A percentile compares a stretch with the other conserved stretches of the same genome.
These are phyloP conservation scores for Anthostomella pinea DNA, from an alignment of 2,329 filamentous ascomycete species.

Conservation along the genomic window DNA sequence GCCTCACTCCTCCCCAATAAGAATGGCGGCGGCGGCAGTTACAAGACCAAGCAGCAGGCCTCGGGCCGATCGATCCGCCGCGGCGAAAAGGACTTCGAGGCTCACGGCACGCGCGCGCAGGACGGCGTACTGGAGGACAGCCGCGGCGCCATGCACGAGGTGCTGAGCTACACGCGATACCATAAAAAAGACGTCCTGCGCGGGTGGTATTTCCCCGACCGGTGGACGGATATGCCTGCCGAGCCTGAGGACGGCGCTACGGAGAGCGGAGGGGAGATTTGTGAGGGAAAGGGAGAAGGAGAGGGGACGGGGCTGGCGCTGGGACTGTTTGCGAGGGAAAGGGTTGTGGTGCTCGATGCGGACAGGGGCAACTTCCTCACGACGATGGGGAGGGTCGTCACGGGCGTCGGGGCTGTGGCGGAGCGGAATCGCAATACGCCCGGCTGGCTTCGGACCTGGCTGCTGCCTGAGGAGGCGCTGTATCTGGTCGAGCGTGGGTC, in stretches of 20 bases:
- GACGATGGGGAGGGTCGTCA: slow-evolving; percentile 67
- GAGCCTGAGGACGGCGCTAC: slow-evolving; percentile 12
- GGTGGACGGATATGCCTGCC: slow-evolving; percentile 38
- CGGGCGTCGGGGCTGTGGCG: too few species aligned
- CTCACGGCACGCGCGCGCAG: slow-evolving; percentile 82
- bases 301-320: slow-evolving; percentile 25
- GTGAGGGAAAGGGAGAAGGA: slow-evolving; percentile 16
- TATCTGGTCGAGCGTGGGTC: slow-evolving; percentile 86
- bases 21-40: slow-evolving; percentile 4
- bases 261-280: slow-evolving; percentile 16
- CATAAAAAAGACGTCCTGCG: slow-evolving; percentile 62
- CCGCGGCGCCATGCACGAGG: slow-evolving; percentile 83
- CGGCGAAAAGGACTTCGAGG: slow-evolving; percentile 96
- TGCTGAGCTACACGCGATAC: slow-evolving; percentile 76
- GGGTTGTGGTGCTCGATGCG: slow-evolving; percentile 64
- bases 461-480: slow-evolving; percentile 87
- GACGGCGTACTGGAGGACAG: slow-evolving; percentile 75
- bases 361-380: slow-evolving; percentile 71
- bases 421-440: too few species aligned
- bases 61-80: slow-evolving; percentile 72
- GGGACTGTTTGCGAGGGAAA: slow-evolving; percentile 37
- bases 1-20: slow-evolving; percentile 50
- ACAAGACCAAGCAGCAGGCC: slow-evolving; percentile 16
- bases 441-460: slow-evolving; percentile 67
- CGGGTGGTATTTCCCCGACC: slow-evolving; percentile 71